Conservation (phyloP, 1,139 yeast genomes). For the Oligophagozyma castellii region DNA sequence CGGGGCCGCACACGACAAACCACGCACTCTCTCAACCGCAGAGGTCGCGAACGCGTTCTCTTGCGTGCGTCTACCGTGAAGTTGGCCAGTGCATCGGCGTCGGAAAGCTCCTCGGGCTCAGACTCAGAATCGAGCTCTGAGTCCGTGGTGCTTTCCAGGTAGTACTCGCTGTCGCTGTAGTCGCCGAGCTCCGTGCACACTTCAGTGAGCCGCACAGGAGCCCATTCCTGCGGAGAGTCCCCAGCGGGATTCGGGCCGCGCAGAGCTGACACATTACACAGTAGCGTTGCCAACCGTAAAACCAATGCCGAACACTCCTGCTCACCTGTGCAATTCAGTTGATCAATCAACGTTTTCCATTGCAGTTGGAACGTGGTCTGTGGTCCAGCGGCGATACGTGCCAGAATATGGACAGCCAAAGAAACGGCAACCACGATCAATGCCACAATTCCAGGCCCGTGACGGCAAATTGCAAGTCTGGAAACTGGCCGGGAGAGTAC, state of each 20-base stretch:
- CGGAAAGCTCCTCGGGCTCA: too few relatives aligned
- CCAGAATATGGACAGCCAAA: conserved; percentile 10
- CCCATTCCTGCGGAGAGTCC: too few relatives aligned
- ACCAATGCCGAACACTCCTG: conserved; percentile 20
- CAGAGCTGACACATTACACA: too few relatives aligned
- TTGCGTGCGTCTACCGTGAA: too few relatives aligned
- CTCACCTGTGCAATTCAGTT: conserved; percentile 23
- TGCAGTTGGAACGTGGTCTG: not conserved
- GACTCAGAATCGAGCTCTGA: too few relatives aligned
- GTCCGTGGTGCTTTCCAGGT: too few relatives aligned
- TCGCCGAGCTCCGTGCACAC: too few relatives aligned
- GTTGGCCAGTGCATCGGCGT: too few relatives aligned
- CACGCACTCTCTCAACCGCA: conserved; percentile 1
- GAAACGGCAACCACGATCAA: conserved; percentile 12
- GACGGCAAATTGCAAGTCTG: conserved; percentile 9
- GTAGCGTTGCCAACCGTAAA: conserved; percentile 16
- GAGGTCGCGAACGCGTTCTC: too few relatives aligned
- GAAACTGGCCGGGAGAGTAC: conserved; percentile 9
- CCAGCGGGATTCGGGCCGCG: too few relatives aligned
- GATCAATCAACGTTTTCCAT: conserved; percentile 6
- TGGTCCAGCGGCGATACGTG: conserved; percentile 11
- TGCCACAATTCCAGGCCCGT: conserved; percentile 15
- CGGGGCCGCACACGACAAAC: conserved; percentile 1
- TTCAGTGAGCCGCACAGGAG: too few relatives aligned
- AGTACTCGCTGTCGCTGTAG: too few relatives aligned